Evolutionary conservation across 2,329 filamentous ascomycete genomes (phyloP), one percentile per base, ranked within the genome.

Genomic region (Laburnicola sp.): DNA sequence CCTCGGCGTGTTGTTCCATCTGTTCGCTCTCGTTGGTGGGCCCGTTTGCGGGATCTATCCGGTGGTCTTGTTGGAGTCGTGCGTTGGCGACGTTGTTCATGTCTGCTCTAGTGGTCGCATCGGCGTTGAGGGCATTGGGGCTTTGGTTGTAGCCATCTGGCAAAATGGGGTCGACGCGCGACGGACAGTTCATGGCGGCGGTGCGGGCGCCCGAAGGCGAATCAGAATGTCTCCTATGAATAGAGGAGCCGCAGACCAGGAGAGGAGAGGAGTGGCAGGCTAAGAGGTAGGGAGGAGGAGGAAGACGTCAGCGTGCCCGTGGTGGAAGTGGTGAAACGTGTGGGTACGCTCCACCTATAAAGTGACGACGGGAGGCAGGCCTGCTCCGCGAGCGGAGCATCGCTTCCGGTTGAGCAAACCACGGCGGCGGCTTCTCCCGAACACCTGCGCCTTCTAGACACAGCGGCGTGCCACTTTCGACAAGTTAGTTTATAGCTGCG

Each of bases 171-270:
- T 87, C 84, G 28, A 78, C 82, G 58, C 82, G 76, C 4, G 84
- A 86, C 50, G 84, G 84, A 66, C 84, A 86, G 63, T 87, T 87
- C 85, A 87, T 87, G 46, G 53, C 40, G 34, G 39, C 25, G 25
- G 25, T 8, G 30, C n/a, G 23, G 25, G 38, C 36, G 30, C 11
- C 40, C 40, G 28, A 2, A 23, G 38, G 38, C 40, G 28, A 21
- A 9, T n/a, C n/a, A n/a, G 11, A 9, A 6, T 8, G 8, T 21
- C 11, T 31, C 6, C 16, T 43, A 23, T 23, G 2, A 6, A 21
- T 25, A n/a, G 16, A 16, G 21, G 28, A 43, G 4, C 10, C 10
- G 16, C 6, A n/a, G 2, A 47, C 3, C 16, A 1, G 26, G 11
- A 39, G 27, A 16, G 21, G 27, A 11, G 8, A 21, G 36, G 25